These are phyloP conservation scores for Lodderomyces parapsilosis DNA, from an alignment of 1,139 yeast genomes.

Conservation along the genomic window DNA sequence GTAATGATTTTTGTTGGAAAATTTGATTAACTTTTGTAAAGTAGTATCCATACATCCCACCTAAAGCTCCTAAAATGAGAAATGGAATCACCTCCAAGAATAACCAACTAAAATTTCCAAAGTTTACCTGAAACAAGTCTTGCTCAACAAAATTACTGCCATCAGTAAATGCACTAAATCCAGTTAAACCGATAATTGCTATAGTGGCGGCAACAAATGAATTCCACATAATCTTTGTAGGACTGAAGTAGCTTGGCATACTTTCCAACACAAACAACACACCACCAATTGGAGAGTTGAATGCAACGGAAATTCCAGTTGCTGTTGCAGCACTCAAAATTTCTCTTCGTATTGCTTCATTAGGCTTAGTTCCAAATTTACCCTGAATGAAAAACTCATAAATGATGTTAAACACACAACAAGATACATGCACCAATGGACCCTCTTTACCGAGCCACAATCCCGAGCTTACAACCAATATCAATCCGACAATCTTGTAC, in stretches of 20 bases:
- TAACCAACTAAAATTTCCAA: conserved; percentile 73
- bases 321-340: conserved; percentile 83
- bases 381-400: conserved; percentile 30
- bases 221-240: conserved; percentile 73
- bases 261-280: conserved; percentile 82
- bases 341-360: conserved; percentile 61
- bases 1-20: conserved; percentile 18
- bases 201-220: conserved; percentile 76
- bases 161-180: conserved; percentile 58
- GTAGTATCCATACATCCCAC: conserved; percentile 65
- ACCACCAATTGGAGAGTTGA: conserved; percentile 94
- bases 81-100: conserved; percentile 69
- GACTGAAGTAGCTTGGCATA: conserved; percentile 60
- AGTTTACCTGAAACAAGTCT: conserved; percentile 61
- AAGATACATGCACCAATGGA: conserved; percentile 84
- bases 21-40: conserved; percentile 50
- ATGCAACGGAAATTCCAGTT: conserved; percentile 91
- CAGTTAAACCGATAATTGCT: conserved; percentile 62
- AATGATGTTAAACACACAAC: conserved; percentile 50
- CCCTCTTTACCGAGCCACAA: conserved; percentile 93
- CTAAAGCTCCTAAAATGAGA: conserved; percentile 60
- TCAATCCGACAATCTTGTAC: conserved; percentile 53
- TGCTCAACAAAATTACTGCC: conserved; percentile 51
- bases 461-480: conserved; percentile 76
- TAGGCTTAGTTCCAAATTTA: conserved; percentile 19